Conservation (phyloP, 2,329 filamentous ascomycete species). For the Aspergillus novofumigatus region DNA sequence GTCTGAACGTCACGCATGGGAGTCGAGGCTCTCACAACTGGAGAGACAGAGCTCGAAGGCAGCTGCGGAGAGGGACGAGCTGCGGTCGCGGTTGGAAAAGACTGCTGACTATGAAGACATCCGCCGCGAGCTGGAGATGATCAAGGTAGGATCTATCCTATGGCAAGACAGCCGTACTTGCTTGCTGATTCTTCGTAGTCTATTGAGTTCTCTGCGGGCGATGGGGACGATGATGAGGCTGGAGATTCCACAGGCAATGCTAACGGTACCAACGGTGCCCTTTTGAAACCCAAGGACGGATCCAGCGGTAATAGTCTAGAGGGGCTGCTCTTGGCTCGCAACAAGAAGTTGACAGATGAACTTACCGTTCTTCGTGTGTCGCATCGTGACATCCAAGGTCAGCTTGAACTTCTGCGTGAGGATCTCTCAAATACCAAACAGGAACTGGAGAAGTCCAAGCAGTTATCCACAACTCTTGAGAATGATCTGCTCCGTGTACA, state of each 20-base stretch:
- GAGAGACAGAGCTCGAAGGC: constrained; percentile 74
- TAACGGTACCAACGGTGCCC: constrained; percentile 44
- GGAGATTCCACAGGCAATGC: constrained; percentile 41
- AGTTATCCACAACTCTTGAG: constrained; percentile 83
- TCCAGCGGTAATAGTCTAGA: constrained; percentile 67
- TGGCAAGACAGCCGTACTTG: not conserved
- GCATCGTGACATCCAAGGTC: constrained; percentile 81
- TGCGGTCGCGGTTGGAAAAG: constrained; percentile 78
- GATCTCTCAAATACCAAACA: constrained; percentile 78
- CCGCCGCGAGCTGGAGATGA: constrained; percentile 90
- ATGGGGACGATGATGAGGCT: constrained; percentile 68
- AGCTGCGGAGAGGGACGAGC: constrained; percentile 72
- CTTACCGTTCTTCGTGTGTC: constrained; percentile 89
- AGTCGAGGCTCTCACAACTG: constrained; percentile 69
- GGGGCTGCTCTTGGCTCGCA: constrained; percentile 82
- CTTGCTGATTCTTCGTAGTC: constrained; percentile 48
- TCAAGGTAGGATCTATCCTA: constrained; percentile 57
- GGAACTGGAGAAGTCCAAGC: constrained; percentile 79
- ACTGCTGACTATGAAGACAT: constrained; percentile 95
- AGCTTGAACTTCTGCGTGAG: constrained; percentile 75
- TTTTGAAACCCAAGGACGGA: constrained; percentile 55
- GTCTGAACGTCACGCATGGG: constrained; percentile 68
- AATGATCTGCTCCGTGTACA: constrained; percentile 87
- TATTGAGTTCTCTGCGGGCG: constrained; percentile 91
- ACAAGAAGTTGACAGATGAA: constrained; percentile 95